These are phyloP conservation scores for Elongisporangium anandrum DNA, from an alignment of 352 stramenopile species.

Conservation along the genomic window DNA sequence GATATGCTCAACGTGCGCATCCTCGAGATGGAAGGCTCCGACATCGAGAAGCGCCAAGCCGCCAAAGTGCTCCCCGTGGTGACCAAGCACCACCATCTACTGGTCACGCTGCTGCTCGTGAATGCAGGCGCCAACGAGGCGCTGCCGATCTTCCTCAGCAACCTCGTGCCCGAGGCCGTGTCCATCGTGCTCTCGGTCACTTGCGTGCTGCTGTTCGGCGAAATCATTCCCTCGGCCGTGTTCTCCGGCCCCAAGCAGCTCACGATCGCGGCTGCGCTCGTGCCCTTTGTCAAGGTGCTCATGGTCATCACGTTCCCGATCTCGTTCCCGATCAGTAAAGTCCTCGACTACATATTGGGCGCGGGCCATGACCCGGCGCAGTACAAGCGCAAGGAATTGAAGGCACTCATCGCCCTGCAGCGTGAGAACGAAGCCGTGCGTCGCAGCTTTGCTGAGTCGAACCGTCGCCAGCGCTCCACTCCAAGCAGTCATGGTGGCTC, in stretches of 20 bases:
- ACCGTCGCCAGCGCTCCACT: conserved; percentile 7
- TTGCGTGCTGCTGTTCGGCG: conserved; percentile 93
- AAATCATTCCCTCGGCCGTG: conserved; percentile 93
- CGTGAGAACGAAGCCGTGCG: conserved; percentile 43
- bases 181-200: conserved; percentile 94
- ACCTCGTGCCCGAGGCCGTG: conserved; percentile 72
- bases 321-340: conserved; percentile 87
- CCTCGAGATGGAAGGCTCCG: conserved; percentile 67
- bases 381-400: conserved; percentile 90
- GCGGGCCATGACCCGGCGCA: conserved; percentile 65
- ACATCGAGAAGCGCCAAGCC: conserved; percentile 71
- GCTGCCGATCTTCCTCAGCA: conserved; percentile 92
- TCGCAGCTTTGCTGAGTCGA: conserved; percentile 26
- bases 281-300: conserved; percentile 81
- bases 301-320: conserved; percentile 88
- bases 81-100: conserved; percentile 86
- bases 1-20: conserved; percentile 83
- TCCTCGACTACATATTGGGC: conserved; percentile 88
- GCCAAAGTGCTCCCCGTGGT: conserved; percentile 85
- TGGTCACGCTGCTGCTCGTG: conserved; percentile 94
- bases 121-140: conserved; percentile 93
- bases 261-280: conserved; percentile 73
- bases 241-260: conserved; percentile 95
- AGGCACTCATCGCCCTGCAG: conserved; percentile 83
- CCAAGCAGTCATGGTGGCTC: conserved; percentile 6